These are phyloP conservation scores for Metarhizium brunneum DNA, from an alignment of 2,329 filamentous ascomycete species.

Conservation along the genomic window DNA sequence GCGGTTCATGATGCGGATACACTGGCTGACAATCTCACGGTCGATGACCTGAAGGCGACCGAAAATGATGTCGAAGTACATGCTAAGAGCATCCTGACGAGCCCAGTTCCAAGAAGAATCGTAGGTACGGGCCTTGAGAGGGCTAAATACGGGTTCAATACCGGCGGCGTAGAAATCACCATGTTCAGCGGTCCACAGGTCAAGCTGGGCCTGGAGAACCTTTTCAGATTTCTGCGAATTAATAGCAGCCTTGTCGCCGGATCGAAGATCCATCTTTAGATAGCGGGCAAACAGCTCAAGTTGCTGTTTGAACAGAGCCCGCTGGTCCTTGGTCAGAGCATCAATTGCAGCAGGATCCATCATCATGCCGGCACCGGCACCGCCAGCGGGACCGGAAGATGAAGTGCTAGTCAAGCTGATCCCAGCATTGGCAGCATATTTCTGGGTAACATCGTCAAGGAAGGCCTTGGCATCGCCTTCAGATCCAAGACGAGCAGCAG, in stretches of 20 bases:
- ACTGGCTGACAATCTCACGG: slow-evolving; percentile 95
- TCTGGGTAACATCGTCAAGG: slow-evolving; percentile 79
- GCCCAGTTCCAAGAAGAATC: slow-evolving; percentile 99
- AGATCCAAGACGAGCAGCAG: slow-evolving; percentile 74
- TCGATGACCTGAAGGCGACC: slow-evolving; percentile 87
- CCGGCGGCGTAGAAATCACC: slow-evolving; percentile 93
- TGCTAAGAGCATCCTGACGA: slow-evolving; percentile 89
- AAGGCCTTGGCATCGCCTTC: slow-evolving; percentile 89
- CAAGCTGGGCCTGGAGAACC: slow-evolving; percentile 83
- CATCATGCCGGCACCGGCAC: slow-evolving; percentile 83
- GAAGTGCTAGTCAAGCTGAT: slow-evolving; percentile 73
- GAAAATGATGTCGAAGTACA: slow-evolving; percentile 99
- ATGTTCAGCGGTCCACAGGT: slow-evolving; percentile 91
- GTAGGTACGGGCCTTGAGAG: slow-evolving; percentile 90
- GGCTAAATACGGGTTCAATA: slow-evolving; percentile 88
- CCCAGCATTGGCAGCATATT: slow-evolving; percentile 77
- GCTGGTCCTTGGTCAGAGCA: slow-evolving; percentile 93
- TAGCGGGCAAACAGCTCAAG: slow-evolving; percentile 91
- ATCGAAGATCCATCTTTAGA: slow-evolving; percentile 90
- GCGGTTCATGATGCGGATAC: slow-evolving; percentile 98
- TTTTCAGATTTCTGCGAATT: slow-evolving; percentile 77
- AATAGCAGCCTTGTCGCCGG: slow-evolving; percentile 91
- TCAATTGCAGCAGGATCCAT: slow-evolving; percentile 98
- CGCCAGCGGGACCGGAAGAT: slow-evolving; percentile 63
- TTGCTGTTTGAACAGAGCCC: slow-evolving; percentile 94